These are phyloP conservation scores for Hypericum androsaemum DNA, from an alignment of 345 rosid species.

Conservation along the genomic window DNA sequence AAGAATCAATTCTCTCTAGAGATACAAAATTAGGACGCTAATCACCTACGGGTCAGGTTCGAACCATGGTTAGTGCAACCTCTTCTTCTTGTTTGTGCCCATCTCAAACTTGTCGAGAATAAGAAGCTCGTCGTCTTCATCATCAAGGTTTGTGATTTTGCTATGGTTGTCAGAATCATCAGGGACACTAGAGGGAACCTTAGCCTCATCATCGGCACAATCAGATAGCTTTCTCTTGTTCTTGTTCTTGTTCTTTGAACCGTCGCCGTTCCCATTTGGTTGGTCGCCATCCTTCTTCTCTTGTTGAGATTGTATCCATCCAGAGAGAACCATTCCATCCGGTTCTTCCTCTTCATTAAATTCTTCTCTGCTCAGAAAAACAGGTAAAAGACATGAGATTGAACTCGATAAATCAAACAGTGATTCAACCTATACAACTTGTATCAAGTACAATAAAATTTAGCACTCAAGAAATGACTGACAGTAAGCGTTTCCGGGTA, in stretches of 20 bases:
- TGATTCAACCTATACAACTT: neutral
- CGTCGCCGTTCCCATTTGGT: conserved; percentile 36
- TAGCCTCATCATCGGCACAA: conserved; percentile 5
- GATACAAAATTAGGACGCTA: conserved; percentile 41
- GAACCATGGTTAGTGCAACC: conserved; percentile 25
- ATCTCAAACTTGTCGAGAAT: conserved; percentile 28
- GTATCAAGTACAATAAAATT: too few species aligned
- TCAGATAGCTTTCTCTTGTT: conserved; percentile 55
- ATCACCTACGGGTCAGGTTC: conserved; percentile 9
- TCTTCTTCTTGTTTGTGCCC: conserved; percentile 37
- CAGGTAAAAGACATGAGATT: neutral
- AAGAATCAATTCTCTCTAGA: conserved; percentile 35
- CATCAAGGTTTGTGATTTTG: conserved; percentile 42
- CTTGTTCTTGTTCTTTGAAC: conserved; percentile 13
- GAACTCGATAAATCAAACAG: neutral
- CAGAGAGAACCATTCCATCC: conserved; percentile 85
- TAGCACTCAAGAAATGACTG: too few species aligned
- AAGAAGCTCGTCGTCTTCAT: conserved; percentile 30
- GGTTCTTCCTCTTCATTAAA: conserved; percentile 96
- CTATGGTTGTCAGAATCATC: conserved; percentile 23
- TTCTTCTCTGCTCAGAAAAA: conserved; percentile 47
- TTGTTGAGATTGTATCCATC: conserved; percentile 62
- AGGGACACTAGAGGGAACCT: conserved; percentile 14
- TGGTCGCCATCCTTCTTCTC: conserved; percentile 30
- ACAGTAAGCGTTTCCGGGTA: too few species aligned